Percentiles rank a stretch among this genome's conserved stretches.
These are phyloP conservation scores for Verticillium albo-atrum DNA, from an alignment of 2,329 filamentous ascomycete genomes.

Conservation along the genomic window DNA sequence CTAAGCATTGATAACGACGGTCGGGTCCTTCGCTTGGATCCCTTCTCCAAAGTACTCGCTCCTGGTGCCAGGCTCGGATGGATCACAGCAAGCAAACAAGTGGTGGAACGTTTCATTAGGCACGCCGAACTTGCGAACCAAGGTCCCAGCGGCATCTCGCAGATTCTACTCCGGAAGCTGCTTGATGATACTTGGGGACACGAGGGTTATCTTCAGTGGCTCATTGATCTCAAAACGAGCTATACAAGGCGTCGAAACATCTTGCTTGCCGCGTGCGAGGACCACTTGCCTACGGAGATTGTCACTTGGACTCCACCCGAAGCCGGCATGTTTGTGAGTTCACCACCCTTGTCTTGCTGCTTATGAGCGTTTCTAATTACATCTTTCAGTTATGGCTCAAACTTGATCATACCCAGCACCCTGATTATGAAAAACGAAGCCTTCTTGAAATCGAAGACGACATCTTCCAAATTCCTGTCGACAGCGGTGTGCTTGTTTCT, in stretches of 20 bases:
- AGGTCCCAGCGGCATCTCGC: slow-evolving; percentile 77
- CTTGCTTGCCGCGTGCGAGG: slow-evolving; percentile 76
- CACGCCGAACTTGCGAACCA: slow-evolving; percentile 82
- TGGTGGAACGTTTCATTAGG: slow-evolving; percentile 74
- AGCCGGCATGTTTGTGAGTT: slow-evolving; percentile 89
- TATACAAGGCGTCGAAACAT: slow-evolving; percentile 76
- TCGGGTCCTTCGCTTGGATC: slow-evolving; percentile 84
- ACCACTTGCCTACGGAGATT: slow-evolving; percentile 66
- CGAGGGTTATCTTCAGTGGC: slow-evolving; percentile 86
- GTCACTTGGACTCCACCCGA: slow-evolving; percentile 76
- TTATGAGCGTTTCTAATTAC: too few species aligned
- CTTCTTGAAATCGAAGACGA: too few species aligned
- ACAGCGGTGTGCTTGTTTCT: too few species aligned
- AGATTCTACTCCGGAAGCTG: too few species aligned
- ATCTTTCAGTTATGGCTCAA: too few species aligned
- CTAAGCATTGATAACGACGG: slow-evolving; percentile 80
- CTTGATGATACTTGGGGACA: too few species aligned
- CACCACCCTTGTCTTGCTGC: too few species aligned
- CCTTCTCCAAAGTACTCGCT: slow-evolving; percentile 85
- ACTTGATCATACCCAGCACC: too few species aligned
- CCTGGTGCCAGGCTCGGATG: slow-evolving; percentile 80
- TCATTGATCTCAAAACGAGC: slow-evolving; percentile 72
- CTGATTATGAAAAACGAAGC: too few species aligned
- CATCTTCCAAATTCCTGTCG: too few species aligned
- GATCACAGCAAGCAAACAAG: slow-evolving; percentile 81